These are phyloP conservation scores for Sporobolomyces phaffii DNA, from an alignment of 768 basidiomycete genomes.

Conservation along the genomic window DNA sequence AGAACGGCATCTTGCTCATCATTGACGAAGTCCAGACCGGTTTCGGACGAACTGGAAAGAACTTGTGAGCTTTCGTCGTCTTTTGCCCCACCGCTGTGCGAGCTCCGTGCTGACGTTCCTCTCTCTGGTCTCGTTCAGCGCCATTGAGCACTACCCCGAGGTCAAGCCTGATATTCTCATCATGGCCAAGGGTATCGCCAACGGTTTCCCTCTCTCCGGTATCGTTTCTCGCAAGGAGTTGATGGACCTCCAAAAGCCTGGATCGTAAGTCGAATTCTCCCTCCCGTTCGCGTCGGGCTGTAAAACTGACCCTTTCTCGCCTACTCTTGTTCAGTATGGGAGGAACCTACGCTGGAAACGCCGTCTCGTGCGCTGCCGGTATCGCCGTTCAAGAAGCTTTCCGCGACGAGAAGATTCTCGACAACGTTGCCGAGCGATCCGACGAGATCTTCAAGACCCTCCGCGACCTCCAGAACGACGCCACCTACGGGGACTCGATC, in stretches of 20 bases:
- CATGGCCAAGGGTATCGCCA: constrained; percentile 84
- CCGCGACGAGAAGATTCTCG: constrained; percentile 69
- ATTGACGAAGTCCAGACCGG: constrained; percentile 66
- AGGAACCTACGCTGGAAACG: constrained; percentile 83
- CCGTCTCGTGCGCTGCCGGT: constrained; percentile 85
- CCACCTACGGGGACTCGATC: constrained; percentile 56
- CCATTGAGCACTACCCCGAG: constrained; percentile 68
- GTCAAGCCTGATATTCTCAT: constrained; percentile 82
- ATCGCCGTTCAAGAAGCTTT: constrained; percentile 73
- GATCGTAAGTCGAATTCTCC: constrained; percentile 81
- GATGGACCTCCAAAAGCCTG: constrained; percentile 69
- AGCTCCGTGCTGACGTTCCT: background rate
- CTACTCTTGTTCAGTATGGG: too few species aligned
- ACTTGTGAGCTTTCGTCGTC: constrained; percentile 51
- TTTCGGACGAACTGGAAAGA: constrained; percentile 77
- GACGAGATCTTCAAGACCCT: constrained; percentile 64
- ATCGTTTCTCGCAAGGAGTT: constrained; percentile 72
- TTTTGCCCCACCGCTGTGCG: background rate
- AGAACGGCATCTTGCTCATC: constrained; percentile 75
- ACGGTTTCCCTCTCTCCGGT: constrained; percentile 88
- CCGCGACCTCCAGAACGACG: constrained; percentile 55
- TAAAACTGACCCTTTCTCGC: too few species aligned
- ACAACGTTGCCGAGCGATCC: constrained; percentile 72
- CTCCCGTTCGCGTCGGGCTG: too few species aligned
- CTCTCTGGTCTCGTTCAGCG: background rate